These are phyloP conservation scores for Cyberlindnera maritima DNA, from an alignment of 805 yeast species.

Conservation along the genomic window DNA sequence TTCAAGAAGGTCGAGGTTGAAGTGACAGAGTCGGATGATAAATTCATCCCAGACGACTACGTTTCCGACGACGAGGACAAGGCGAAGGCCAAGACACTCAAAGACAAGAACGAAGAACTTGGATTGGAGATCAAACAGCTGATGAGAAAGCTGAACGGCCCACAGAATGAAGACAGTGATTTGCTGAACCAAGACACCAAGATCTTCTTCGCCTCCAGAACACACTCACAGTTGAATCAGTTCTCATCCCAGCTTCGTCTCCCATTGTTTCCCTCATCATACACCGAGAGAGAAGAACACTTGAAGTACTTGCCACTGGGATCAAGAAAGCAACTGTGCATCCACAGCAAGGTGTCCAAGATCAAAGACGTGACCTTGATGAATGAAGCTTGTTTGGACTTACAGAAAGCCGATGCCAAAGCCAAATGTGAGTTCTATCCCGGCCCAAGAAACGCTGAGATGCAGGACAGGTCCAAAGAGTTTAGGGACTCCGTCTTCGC, in stretches of 20 bases:
- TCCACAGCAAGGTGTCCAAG: slow-evolving; percentile 58
- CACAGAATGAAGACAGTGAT: slow-evolving; percentile 18
- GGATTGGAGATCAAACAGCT: slow-evolving; percentile 48
- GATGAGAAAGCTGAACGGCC: slow-evolving; percentile 39
- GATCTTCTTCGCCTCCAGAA: slow-evolving; percentile 76
- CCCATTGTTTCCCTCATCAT: slow-evolving; percentile 63
- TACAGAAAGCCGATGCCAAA: slow-evolving; percentile 44
- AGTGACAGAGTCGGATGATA: slow-evolving; percentile 34
- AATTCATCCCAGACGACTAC: slow-evolving; percentile 39
- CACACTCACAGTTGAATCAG: slow-evolving; percentile 86
- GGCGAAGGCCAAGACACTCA: slow-evolving; percentile 9
- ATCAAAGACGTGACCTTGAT: slow-evolving; percentile 50
- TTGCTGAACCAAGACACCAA: slow-evolving; percentile 37
- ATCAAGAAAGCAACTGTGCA: slow-evolving; percentile 82
- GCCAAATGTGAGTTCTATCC: slow-evolving; percentile 42
- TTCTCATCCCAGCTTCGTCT: slow-evolving; percentile 68
- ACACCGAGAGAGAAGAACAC: slow-evolving; percentile 45
- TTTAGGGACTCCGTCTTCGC: slow-evolving; percentile 50
- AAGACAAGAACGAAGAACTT: slow-evolving; percentile 33
- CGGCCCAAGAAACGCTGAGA: slow-evolving; percentile 26
- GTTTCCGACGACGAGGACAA: slow-evolving; percentile 29
- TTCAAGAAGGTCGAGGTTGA: slow-evolving; percentile 26
- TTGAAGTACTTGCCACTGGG: slow-evolving; percentile 72
- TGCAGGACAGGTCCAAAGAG: slow-evolving; percentile 30
- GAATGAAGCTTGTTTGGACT: slow-evolving; percentile 78